Evolutionary conservation across 495 filamentous ascomycete species (phyloP).

Genomic region (Penicillium dipodomyicola): DNA sequence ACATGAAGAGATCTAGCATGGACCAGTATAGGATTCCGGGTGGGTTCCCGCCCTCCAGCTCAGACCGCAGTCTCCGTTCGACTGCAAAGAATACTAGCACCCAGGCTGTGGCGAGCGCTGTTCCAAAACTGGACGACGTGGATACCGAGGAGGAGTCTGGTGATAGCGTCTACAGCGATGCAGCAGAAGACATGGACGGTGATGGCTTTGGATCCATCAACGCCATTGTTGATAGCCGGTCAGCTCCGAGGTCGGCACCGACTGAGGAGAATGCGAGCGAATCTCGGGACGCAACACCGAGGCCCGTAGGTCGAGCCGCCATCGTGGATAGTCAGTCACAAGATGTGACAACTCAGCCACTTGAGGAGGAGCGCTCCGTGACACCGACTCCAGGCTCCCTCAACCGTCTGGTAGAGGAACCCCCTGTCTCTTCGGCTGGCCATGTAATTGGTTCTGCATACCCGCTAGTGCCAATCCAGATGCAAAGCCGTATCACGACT

Average conservation of each 20-base stretch:
- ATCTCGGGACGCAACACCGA: conserved; percentile 26
- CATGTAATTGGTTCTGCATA: conserved; percentile 23
- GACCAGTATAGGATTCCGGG: conserved; percentile 38
- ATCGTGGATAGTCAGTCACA: conserved; percentile 15
- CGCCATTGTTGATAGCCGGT: conserved; percentile 69
- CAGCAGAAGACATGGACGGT: conserved; percentile 74
- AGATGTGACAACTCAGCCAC: conserved; percentile 18
- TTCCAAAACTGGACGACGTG: conserved; percentile 22
- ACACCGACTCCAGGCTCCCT: conserved; percentile 24
- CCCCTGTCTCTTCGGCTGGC: conserved; percentile 18
- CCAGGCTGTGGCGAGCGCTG: conserved; percentile 14
- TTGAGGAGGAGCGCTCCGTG: conserved; percentile 24
- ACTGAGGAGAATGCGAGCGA: conserved; percentile 13
- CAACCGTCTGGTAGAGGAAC: conserved; percentile 19
- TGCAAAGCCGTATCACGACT: conserved; percentile 5
- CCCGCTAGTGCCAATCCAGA: conserved; percentile 18
- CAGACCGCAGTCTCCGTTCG: conserved; percentile 24
- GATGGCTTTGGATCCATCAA: conserved; percentile 81
- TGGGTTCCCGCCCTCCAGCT: conserved; percentile 33
- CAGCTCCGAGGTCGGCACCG: conserved; percentile 21
- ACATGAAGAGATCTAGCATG: conserved; percentile 35
- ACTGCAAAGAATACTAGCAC: conserved; percentile 7
- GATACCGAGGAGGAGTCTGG: conserved; percentile 52
- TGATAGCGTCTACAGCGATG: conserved; percentile 82
- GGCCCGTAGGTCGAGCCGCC: conserved; percentile 11